These are phyloP conservation scores for Ogataea ganodermae DNA, from an alignment of 805 yeast species.

Conservation along the genomic window DNA sequence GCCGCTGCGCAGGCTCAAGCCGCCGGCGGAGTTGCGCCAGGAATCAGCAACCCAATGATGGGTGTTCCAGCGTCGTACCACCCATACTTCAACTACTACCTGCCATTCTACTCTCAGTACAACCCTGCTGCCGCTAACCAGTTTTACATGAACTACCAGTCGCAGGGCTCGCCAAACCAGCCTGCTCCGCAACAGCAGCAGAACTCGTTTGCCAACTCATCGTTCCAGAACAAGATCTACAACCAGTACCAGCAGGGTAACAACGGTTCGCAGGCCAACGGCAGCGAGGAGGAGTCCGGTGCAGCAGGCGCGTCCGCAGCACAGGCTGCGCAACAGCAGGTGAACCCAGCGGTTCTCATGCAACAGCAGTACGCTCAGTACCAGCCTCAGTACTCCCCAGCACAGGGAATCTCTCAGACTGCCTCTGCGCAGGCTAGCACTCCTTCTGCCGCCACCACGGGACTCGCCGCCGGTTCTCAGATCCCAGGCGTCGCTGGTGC, in stretches of 20 bases:
- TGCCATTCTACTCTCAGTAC: constrained; percentile 33
- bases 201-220: constrained; percentile 23
- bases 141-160: constrained; percentile 30
- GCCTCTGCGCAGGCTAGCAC: constrained; percentile 18
- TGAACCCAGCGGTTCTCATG: constrained; percentile 26
- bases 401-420: constrained; percentile 12
- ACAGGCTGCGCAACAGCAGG: constrained; percentile 22
- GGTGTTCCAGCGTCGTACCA: constrained; percentile 34
- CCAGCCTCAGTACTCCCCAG: constrained; percentile 21
- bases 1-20: constrained; percentile 21
- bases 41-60: constrained; percentile 33
- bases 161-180: constrained; percentile 28
- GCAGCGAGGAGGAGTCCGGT: constrained; percentile 17
- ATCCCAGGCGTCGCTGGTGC: constrained; percentile 22
- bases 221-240: constrained; percentile 31
- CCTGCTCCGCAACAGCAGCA: constrained; percentile 25
- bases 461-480: constrained; percentile 18
- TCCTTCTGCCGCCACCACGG: constrained; percentile 18
- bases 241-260: constrained; percentile 29
- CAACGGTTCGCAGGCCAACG: constrained; percentile 14
- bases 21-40: constrained; percentile 24
- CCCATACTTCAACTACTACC: constrained; percentile 36
- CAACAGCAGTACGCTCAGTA: constrained; percentile 30
- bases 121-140: constrained; percentile 31
- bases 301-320: constrained; percentile 17